Percentiles rank a stretch among this genome's conserved stretches.
Conservation (phyloP, 768 basidiomycete species). For the Coprinellus micaceus region DNA sequence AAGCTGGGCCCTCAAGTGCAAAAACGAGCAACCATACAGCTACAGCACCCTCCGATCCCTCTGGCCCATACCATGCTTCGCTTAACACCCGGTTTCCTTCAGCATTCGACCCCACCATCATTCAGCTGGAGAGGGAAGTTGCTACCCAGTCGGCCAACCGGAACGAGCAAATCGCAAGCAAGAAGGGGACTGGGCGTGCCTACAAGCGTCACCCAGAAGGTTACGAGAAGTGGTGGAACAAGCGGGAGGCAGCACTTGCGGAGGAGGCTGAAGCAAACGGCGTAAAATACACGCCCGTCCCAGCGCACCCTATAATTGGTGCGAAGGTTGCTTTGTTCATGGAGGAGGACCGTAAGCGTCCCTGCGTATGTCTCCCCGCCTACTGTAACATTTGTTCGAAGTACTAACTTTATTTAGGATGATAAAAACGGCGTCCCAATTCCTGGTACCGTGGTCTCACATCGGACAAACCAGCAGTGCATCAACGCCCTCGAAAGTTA, state of each 20-base stretch:
- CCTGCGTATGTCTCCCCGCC: neutral
- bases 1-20: too few species aligned
- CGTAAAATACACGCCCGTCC: neutral
- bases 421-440: neutral
- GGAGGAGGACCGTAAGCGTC: neutral
- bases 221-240: neutral
- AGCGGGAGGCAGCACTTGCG: neutral
- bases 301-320: neutral
- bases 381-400: neutral
- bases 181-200: neutral
- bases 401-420: neutral
- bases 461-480: neutral
- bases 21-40: too few species aligned
- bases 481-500: neutral
- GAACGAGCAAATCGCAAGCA: neutral
- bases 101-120: too few species aligned
- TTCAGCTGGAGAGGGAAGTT: neutral
- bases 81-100: too few species aligned
- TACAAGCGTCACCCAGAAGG: neutral
- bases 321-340: neutral
- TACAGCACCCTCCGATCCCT: too few species aligned
- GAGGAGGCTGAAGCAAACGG: neutral
- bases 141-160: neutral
- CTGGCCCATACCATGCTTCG: too few species aligned
- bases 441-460: neutral